Evolutionary conservation across 441 rosid species (phyloP), one percentile per base, ranked within the genome.

Genomic region (Euphorbia corollata): DNA sequence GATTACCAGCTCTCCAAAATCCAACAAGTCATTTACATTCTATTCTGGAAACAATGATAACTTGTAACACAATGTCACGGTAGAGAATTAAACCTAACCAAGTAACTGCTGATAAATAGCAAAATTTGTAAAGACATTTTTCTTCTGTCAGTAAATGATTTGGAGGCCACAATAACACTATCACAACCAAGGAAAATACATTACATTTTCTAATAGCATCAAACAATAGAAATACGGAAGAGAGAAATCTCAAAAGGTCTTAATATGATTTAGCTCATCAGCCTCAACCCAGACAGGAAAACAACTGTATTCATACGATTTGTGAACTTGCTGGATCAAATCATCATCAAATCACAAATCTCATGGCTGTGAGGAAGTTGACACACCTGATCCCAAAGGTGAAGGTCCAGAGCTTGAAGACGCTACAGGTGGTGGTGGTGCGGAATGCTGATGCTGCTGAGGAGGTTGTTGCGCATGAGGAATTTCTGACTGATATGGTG

Each of bases 401-500:
- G 61, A n/a, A 3, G 76, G 70, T 2, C 73, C 79, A 19, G 81
- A 72, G 36, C 72, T 72, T 2, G 76, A 55, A 61, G 65, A 53
- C 18, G 68, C 68, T 0, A 81, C 53, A 2, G 88, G 79, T 20
- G 61, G 67, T 16, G 61, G 67, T 16, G 19, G 81, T 20, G 16
- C 83, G 39, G 84, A 68, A 66, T 86, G 87, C 66, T 83, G 91
- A 72, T 84, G 84, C 48, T 77, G 96, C 67, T 84, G 89, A 60
- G 77, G 62, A 22, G 73, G 63, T 18, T 83, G 79, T 48, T 82
- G 82, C 0, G 70, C 77, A 13, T 73, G 83, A 43, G 84, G 85
- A 7, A 84, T 82, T 71, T 70, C 69, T 2, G 78, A 76, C 16
- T 82, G 65, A 54, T 75, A 86, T 61, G 80, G 84, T 5, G 79